phyloP scores from a whole-genome alignment of 1,284 basidiomycete species.

The Boletus mariae region DNA sequence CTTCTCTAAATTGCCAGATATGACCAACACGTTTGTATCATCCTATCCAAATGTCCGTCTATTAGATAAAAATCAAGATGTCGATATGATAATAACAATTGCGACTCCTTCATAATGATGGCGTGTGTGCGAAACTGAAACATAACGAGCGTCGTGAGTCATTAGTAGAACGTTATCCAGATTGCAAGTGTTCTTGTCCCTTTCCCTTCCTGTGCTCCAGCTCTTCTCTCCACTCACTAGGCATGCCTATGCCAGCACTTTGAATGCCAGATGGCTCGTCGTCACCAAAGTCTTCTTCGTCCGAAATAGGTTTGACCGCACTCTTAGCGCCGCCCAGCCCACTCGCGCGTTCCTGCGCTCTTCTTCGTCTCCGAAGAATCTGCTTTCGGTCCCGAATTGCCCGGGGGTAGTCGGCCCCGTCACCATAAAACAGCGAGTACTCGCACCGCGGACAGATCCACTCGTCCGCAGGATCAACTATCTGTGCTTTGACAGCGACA shows the following conservation, averaged over 20 bases:
- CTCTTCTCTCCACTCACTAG: conserved; percentile 23
- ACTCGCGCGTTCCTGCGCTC: conserved; percentile 73
- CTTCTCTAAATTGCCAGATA: conserved; percentile 23
- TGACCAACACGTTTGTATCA: conserved; percentile 15
- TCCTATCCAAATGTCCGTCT: conserved; percentile 34
- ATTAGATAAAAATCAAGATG: conserved; percentile 33
- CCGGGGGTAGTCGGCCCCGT: conserved; percentile 56
- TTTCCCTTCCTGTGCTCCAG: conserved; percentile 30
- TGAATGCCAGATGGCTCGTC: conserved; percentile 24
- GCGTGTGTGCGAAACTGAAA: conserved; percentile 11
- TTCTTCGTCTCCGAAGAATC: conserved; percentile 67
- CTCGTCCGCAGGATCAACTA: conserved; percentile 69
- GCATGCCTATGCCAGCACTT: conserved; percentile 13
- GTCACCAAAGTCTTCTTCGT: conserved; percentile 36
- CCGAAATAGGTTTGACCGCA: conserved; percentile 29
- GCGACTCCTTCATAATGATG: conserved; percentile 26
- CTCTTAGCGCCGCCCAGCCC: conserved; percentile 31
- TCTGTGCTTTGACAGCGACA: conserved; percentile 33
- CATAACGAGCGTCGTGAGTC: conserved; percentile 9
- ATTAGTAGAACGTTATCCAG: conserved; percentile 27
- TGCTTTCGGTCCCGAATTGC: conserved; percentile 75
- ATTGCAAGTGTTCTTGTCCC: conserved; percentile 23
- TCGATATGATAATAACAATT: conserved; percentile 19
- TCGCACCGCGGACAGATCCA: conserved; percentile 91
- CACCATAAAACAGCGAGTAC: conserved; percentile 81